Percentiles rank a stretch among this genome's conserved stretches.
These are phyloP conservation scores for Coniochaeta pulveracea DNA, from an alignment of 2,329 filamentous ascomycete species.

Conservation along the genomic window DNA sequence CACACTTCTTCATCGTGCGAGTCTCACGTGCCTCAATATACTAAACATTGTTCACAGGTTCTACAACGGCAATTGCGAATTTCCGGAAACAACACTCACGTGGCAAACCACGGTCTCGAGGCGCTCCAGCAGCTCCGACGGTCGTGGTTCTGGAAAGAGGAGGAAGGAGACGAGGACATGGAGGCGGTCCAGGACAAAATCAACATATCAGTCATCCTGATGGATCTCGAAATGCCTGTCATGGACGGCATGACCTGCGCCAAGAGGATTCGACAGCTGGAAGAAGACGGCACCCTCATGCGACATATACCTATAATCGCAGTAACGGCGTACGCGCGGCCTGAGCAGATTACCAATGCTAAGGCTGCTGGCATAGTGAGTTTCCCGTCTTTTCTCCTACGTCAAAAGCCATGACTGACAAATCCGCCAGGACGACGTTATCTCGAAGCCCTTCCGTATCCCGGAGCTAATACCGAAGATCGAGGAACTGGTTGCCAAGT, in stretches of 20 bases:
- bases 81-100: conserved; percentile 46
- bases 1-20: too few species aligned
- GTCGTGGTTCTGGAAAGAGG: conserved; percentile 40
- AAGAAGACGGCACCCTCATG: conserved; percentile 47
- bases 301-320: conserved; percentile 66
- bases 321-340: conserved; percentile 72
- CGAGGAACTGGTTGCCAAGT: conserved; percentile 38
- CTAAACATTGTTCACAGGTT: too few species aligned
- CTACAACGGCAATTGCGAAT: conserved; percentile 50
- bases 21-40: too few species aligned
- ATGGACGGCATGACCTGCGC: conserved; percentile 75
- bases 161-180: conserved; percentile 3
- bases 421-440: conserved; percentile 51
- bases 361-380: conserved; percentile 62
- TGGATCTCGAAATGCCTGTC: conserved; percentile 74
- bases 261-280: conserved; percentile 55
- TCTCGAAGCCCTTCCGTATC: conserved; percentile 72
- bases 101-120: conserved; percentile 55
- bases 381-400: conserved; percentile 9
- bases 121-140: conserved; percentile 45
- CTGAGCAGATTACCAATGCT: conserved; percentile 62
- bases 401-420: neutral
- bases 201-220: conserved; percentile 57
- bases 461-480: conserved; percentile 60
- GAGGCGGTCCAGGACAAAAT: conserved; percentile 22